Percentiles rank a stretch among this genome's conserved stretches.
Conservation (phyloP, 1,284 basidiomycete genomes). For the Vanrija humicola region DNA sequence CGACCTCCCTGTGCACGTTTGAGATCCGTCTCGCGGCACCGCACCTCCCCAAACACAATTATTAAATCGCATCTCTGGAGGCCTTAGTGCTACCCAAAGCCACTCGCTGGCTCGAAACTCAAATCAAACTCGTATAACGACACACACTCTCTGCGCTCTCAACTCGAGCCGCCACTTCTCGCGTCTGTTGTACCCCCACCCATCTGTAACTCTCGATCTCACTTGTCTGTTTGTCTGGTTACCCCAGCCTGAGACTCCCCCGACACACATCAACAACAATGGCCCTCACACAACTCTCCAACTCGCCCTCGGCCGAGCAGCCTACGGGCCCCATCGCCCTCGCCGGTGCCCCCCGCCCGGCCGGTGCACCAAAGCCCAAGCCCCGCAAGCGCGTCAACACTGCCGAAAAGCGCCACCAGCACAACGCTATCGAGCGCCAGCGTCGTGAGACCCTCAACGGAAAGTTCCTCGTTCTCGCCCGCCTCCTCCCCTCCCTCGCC, state of each 20-base stretch:
- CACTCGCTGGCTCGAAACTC: not conserved
- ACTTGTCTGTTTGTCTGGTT: not conserved
- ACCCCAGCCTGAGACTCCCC: no score
- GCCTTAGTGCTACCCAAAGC: not conserved
- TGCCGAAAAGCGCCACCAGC: constrained; percentile 85
- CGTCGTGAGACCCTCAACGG: constrained; percentile 85
- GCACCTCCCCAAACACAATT: constrained; percentile 20
- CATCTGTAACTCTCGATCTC: not conserved
- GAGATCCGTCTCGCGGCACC: constrained; percentile 49
- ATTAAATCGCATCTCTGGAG: not conserved
- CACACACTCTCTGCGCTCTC: no score
- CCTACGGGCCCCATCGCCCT: constrained; percentile 13
- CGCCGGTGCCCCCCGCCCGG: constrained; percentile 19
- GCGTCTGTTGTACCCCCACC: constrained; percentile 3
- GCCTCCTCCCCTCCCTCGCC: constrained; percentile 80
- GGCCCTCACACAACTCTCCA: not conserved
- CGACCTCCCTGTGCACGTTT: constrained; percentile 50
- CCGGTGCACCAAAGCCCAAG: constrained; percentile 57
- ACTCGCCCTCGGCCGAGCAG: constrained; percentile 22
- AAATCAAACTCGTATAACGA: not conserved
- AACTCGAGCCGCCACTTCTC: not conserved
- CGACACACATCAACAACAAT: not conserved
- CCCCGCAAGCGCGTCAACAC: constrained; percentile 73
- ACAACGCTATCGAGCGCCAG: constrained; percentile 91
- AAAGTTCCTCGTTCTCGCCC: constrained; percentile 79